Conservation (phyloP, 169 alveolate genomes). For the Cryptosporidium ryanae region DNA sequence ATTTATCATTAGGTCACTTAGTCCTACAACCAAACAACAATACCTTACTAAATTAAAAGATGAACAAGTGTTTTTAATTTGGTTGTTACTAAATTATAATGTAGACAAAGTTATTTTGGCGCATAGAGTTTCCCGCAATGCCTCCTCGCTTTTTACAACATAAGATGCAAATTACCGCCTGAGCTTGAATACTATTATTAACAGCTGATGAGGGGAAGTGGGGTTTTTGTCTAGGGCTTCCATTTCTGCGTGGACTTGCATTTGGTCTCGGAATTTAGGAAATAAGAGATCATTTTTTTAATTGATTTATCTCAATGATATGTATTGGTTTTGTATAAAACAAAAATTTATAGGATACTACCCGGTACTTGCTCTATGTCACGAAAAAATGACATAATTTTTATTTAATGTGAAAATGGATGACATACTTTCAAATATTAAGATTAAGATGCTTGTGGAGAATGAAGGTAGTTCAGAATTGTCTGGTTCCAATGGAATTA, state of each 20-base stretch:
- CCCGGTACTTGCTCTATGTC: too few species aligned
- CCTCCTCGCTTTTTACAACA: conserved; percentile 73
- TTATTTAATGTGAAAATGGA: conserved; percentile 5
- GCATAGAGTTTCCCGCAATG: conserved; percentile 69
- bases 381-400: too few species aligned
- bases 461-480: conserved; percentile 6
- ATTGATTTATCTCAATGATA: background rate
- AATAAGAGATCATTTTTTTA: too few species aligned
- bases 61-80: conserved; percentile 42
- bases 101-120: conserved; percentile 73
- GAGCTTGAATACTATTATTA: background rate
- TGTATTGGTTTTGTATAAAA: background rate
- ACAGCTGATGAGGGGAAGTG: background rate
- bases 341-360: too few species aligned
- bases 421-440: conserved; percentile 20
- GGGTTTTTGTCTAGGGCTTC: background rate
- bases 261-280: background rate
- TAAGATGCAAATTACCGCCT: conserved; percentile 71
- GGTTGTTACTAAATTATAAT: conserved; percentile 63
- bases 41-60: conserved; percentile 44
- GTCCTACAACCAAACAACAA: conserved; percentile 39
- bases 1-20: conserved; percentile 61
- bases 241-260: background rate
- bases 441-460: conserved; percentile 6
- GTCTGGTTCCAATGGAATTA: background rate